A percentile compares a stretch with the other conserved stretches of the same genome.
phyloP scores from a whole-genome alignment of 108 stramenopile genomes.

The Discostella pseudostelligera region DNA sequence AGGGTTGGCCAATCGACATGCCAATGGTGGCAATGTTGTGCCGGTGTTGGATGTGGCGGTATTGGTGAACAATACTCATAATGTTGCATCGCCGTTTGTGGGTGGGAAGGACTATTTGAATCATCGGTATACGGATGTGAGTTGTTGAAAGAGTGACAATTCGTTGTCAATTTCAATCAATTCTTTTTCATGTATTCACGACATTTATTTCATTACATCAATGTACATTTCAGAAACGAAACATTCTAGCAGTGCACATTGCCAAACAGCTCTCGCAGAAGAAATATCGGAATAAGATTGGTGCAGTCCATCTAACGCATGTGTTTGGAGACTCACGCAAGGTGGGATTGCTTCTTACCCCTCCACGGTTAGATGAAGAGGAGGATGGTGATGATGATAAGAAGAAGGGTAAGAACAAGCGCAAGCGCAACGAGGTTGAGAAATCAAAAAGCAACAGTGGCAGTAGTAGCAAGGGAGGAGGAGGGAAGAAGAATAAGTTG shows the following conservation, averaged over 20 bases:
- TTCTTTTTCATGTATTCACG: too few species aligned
- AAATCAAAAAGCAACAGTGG: conserved; percentile 17
- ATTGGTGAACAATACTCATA: conserved; percentile 24
- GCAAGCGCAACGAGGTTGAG: background rate
- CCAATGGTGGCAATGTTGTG: conserved; percentile 65
- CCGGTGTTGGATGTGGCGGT: conserved; percentile 72
- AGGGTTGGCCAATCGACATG: conserved; percentile 63
- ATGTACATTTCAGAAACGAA: conserved; percentile 64
- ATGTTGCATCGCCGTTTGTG: conserved; percentile 22
- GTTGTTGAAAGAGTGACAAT: conserved; percentile 26
- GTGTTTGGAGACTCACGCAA: conserved; percentile 50
- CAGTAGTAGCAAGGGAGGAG: conserved; percentile 1
- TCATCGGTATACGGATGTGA: conserved; percentile 78
- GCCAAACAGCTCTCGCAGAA: conserved; percentile 58
- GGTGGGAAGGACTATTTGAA: conserved; percentile 76
- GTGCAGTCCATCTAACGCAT: conserved; percentile 49
- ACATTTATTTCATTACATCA: too few species aligned
- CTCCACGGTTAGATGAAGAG: conserved; percentile 15
- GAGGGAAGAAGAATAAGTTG: conserved; percentile 17
- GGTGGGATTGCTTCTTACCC: conserved; percentile 54
- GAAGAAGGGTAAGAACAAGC: conserved; percentile 24
- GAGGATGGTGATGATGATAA: conserved; percentile 7
- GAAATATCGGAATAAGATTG: conserved; percentile 42
- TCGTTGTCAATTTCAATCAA: too few species aligned
- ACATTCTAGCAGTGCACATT: conserved; percentile 57